phyloP scores from a whole-genome alignment of 1,284 basidiomycete genomes.

The Malassezia slooffiae region DNA sequence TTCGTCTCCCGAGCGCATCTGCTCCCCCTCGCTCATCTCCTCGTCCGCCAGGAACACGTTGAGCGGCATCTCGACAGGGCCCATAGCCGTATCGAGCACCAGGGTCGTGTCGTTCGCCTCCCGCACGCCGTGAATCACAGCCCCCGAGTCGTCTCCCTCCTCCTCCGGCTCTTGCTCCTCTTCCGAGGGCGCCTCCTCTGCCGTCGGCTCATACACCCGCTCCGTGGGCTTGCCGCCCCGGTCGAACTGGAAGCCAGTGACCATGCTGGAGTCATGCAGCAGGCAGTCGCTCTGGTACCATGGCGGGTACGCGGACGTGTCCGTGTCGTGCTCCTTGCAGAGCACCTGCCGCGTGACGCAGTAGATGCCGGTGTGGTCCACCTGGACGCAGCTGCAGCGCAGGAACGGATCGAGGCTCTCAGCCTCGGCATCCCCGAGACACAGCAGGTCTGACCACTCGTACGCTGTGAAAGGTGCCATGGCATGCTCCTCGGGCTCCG shows the following conservation, averaged over 20 bases:
- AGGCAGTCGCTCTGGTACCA: slow-evolving; percentile 4
- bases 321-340: slow-evolving; percentile 1
- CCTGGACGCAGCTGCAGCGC: slow-evolving; percentile 12
- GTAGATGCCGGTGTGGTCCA: slow-evolving; percentile 15
- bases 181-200: too few relatives aligned
- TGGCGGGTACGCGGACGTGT: not conserved
- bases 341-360: slow-evolving; percentile 4
- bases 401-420: not conserved
- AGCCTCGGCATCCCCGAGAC: not conserved
- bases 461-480: slow-evolving; percentile 8
- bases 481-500: not conserved
- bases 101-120: too few relatives aligned
- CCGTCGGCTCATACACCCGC: too few relatives aligned
- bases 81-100: too few relatives aligned
- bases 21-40: too few relatives aligned
- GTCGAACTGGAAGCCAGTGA: slow-evolving; percentile 10
- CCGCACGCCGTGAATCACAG: too few relatives aligned
- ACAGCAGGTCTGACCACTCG: slow-evolving; percentile 4
- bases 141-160: too few relatives aligned
- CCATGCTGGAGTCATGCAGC: slow-evolving; percentile 5
- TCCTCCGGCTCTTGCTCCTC: too few relatives aligned
- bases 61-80: too few relatives aligned
- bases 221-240: not conserved
- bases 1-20: too few relatives aligned
- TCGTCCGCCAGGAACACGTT: too few relatives aligned